A percentile compares a stretch with the other conserved stretches of the same genome.
These are phyloP conservation scores for Paraglomus brasilianum DNA, from an alignment of 192 early-diverging fungal genomes.

Conservation along the genomic window DNA sequence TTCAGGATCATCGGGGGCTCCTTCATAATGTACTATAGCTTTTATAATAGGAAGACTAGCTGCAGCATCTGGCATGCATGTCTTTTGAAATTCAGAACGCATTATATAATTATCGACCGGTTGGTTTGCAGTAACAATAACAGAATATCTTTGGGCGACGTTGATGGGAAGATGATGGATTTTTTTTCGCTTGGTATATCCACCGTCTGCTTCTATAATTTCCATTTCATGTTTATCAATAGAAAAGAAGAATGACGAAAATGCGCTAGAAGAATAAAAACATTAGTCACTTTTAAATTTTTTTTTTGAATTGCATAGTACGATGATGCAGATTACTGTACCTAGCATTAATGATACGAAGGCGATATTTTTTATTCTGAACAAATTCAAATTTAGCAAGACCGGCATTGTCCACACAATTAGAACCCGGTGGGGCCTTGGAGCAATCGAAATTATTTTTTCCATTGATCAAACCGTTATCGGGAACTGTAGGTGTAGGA, in stretches of 20 bases:
- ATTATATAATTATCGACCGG: constrained; percentile 46
- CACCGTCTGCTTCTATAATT: constrained; percentile 73
- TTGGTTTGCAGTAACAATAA: constrained; percentile 48
- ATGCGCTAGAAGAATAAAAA: constrained; percentile 41
- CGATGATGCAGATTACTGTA: constrained; percentile 20
- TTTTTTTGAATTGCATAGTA: constrained; percentile 25
- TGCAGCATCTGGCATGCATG: constrained; percentile 34
- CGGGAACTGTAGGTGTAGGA: constrained; percentile 32
- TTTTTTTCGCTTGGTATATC: constrained; percentile 29
- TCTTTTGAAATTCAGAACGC: constrained; percentile 41
- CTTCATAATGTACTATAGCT: constrained; percentile 47
- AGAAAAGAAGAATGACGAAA: constrained; percentile 62
- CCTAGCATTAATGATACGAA: constrained; percentile 61
- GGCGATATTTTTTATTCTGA: constrained; percentile 45
- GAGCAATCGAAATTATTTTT: constrained; percentile 39
- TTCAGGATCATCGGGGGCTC: constrained; percentile 25
- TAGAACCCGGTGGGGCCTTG: constrained; percentile 29
- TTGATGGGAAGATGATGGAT: constrained; percentile 44
- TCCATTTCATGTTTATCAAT: constrained; percentile 68
- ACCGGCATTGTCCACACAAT: constrained; percentile 27
- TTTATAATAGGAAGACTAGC: constrained; percentile 34
- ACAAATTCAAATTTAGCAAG: constrained; percentile 37
- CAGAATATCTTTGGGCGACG: constrained; percentile 50
- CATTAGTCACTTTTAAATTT: not conserved
- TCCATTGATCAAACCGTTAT: constrained; percentile 57